Base-by-base conservation (phyloP, 139 green algal genomes). In the Chlamydomonas incerta region DNA sequence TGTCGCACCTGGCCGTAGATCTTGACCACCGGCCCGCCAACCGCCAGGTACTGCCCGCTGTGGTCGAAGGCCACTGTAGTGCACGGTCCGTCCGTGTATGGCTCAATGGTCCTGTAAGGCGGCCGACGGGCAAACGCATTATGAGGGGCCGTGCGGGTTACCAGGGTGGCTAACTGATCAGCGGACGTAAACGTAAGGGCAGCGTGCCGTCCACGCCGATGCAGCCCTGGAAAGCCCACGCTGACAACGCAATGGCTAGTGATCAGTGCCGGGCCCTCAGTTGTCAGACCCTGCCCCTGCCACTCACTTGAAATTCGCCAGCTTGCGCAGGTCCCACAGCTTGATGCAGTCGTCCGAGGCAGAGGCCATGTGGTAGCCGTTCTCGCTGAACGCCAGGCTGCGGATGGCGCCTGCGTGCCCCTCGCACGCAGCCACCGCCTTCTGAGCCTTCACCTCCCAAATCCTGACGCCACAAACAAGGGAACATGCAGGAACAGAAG, bases 311-410 rank as follows among this genome's bases (percentile, higher is more conserved):
- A 97, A 94, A 87, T 96, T 96, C 77, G 95, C 95, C 35, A 98
- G 93, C 93, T 99, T 99, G 58, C 98, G 94, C 79, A 99, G 94
- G 87, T 99, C 98, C 97, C 97, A 99, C 50, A 99, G 82, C 93
- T 98, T 98, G 33, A 99, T 92, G 70, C 95, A 93, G 72, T 98
- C 95, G 28, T 86, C 75, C 15, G 92, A 92, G 17, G 92, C 90
- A 14, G 93, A 93, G 6, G 97, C 97, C 88, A 99, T 88, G 91
- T 96, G 96, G 92, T 98, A 99, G 23, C 95, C 97, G 85, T 99
- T 99, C 82, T 99, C 97, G 31, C 87, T 95, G 89, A 99, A 99
- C 35, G 88, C 92, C 18, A 99, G 88, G 37, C 73, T 74, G 17
- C 84, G 91, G 26, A 99, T 89, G 29, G 91, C 63, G 28, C 90